Percentiles rank a stretch among this genome's conserved stretches.
These are phyloP conservation scores for Boletus reticulatus DNA, from an alignment of 768 basidiomycete genomes.

Conservation along the genomic window DNA sequence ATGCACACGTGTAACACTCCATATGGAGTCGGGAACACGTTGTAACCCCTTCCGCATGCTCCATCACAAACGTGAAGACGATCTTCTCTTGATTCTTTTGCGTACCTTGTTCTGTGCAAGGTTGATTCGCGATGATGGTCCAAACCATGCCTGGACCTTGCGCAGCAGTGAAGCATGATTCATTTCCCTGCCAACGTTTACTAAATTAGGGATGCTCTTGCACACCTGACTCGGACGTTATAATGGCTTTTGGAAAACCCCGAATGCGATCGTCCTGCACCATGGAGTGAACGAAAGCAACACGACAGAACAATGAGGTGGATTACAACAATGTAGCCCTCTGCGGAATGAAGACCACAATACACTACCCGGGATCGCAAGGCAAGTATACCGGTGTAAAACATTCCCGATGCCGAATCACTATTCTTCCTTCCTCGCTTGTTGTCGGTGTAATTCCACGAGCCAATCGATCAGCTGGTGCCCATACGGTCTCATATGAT, in stretches of 20 bases:
- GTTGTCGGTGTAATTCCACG: no score
- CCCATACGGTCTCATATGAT: no score
- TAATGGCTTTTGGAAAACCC: background rate
- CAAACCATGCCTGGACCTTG: constrained; percentile 6
- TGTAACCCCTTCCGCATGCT: constrained; percentile 6
- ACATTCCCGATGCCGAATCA: no score
- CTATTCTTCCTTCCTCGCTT: no score
- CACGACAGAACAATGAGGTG: background rate
- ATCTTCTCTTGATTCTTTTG: constrained; percentile 1
- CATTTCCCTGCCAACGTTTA: background rate
- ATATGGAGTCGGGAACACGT: constrained; percentile 1
- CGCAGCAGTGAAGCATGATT: constrained; percentile 3
- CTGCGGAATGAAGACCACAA: no score
- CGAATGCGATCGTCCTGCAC: no score
- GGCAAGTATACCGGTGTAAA: no score
- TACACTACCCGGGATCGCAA: no score
- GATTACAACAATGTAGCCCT: no score
- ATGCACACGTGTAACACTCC: background rate
- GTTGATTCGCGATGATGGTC: background rate
- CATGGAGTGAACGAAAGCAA: background rate
- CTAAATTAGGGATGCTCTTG: background rate
- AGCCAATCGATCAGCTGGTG: no score
- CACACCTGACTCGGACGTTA: background rate
- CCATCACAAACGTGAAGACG: constrained; percentile 3
- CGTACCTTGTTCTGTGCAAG: background rate